phyloP scores from a whole-genome alignment of 2,329 filamentous ascomycete genomes.

The Akanthomyces dipterigenus region DNA sequence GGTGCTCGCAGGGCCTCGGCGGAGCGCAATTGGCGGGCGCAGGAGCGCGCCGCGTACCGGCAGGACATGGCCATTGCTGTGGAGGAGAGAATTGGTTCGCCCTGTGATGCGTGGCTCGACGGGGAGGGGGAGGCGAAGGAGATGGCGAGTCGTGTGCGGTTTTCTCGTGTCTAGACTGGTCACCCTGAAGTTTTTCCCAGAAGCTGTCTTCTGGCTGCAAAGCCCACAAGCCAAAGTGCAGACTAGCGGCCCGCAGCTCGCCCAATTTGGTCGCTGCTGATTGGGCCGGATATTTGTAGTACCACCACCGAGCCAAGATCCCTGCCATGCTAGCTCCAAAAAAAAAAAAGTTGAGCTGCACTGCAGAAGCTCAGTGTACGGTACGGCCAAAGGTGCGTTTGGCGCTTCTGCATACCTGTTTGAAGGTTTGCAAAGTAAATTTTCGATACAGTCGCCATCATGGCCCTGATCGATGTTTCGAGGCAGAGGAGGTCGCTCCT shows the following conservation, averaged over 20 bases:
- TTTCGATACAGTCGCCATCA: slow-evolving; percentile 31
- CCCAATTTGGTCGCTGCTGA: slow-evolving; percentile 17
- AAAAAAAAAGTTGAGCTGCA: slow-evolving; percentile 19
- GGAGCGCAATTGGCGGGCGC: slow-evolving; percentile 54
- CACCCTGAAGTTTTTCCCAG: slow-evolving; percentile 37
- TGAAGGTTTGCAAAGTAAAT: slow-evolving; percentile 10
- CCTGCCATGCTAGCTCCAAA: slow-evolving; percentile 15
- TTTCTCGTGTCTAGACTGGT: slow-evolving; percentile 16
- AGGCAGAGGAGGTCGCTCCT: slow-evolving; percentile 50
- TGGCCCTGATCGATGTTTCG: slow-evolving; percentile 51
- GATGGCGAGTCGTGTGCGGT: slow-evolving; percentile 17
- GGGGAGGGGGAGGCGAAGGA: slow-evolving; percentile 7
- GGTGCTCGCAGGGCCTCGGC: slow-evolving; percentile 39
- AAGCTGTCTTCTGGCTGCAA: slow-evolving; percentile 16
- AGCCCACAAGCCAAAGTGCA: slow-evolving; percentile 16
- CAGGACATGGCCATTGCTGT: slow-evolving; percentile 55
- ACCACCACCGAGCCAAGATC: slow-evolving; percentile 24
- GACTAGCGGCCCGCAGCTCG: slow-evolving; percentile 4
- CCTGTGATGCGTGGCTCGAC: slow-evolving; percentile 21
- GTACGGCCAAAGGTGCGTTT: not conserved
- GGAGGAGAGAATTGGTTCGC: slow-evolving; percentile 20
- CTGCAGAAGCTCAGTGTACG: slow-evolving; percentile 6
- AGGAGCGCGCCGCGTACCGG: slow-evolving; percentile 58
- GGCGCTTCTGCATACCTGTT: slow-evolving; percentile 11
- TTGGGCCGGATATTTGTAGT: slow-evolving; percentile 32